A percentile compares a stretch with the other conserved stretches of the same genome.
Evolutionary conservation across 768 basidiomycete genomes (phyloP).

Genomic region (Pleurotus ostreatus): DNA sequence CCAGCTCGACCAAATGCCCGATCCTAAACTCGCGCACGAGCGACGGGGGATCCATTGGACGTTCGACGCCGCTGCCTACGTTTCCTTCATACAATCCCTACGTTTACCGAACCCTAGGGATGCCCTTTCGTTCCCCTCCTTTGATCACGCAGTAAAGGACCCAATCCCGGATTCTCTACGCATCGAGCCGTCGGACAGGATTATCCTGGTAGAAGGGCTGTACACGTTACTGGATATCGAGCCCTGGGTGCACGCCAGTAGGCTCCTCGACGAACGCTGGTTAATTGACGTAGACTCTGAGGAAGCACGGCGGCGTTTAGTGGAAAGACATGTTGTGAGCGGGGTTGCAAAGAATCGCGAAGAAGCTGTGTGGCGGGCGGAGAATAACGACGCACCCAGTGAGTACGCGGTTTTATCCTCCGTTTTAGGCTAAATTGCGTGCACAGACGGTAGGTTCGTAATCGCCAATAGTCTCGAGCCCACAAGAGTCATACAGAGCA

Average conservation of each 20-base stretch:
- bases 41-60: slow-evolving; percentile 79
- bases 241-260: slow-evolving; percentile 68
- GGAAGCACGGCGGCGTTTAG: slow-evolving; percentile 56
- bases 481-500: slow-evolving; percentile 36
- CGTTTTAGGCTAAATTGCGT: background rate
- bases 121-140: slow-evolving; percentile 63
- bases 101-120: slow-evolving; percentile 32
- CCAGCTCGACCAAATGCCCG: slow-evolving; percentile 70
- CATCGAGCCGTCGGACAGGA: slow-evolving; percentile 57
- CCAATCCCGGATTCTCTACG: slow-evolving; percentile 57
- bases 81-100: slow-evolving; percentile 58
- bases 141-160: slow-evolving; percentile 86
- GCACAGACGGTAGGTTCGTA: slow-evolving; percentile 42
- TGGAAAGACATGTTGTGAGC: slow-evolving; percentile 72
- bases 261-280: slow-evolving; percentile 74
- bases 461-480: slow-evolving; percentile 42
- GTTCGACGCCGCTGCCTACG: slow-evolving; percentile 75
- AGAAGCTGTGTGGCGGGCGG: slow-evolving; percentile 68
- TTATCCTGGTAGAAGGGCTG: slow-evolving; percentile 88
- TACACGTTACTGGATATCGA: slow-evolving; percentile 73
- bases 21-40: slow-evolving; percentile 76
- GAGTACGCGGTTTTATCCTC: slow-evolving; percentile 14
- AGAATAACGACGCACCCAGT: slow-evolving; percentile 79
- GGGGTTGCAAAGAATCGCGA: slow-evolving; percentile 65
- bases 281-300: slow-evolving; percentile 57